Evolutionary conservation across 1,284 basidiomycete species (phyloP), one percentile per base, ranked within the genome.

Genomic region (Amylostereum areolatum): DNA sequence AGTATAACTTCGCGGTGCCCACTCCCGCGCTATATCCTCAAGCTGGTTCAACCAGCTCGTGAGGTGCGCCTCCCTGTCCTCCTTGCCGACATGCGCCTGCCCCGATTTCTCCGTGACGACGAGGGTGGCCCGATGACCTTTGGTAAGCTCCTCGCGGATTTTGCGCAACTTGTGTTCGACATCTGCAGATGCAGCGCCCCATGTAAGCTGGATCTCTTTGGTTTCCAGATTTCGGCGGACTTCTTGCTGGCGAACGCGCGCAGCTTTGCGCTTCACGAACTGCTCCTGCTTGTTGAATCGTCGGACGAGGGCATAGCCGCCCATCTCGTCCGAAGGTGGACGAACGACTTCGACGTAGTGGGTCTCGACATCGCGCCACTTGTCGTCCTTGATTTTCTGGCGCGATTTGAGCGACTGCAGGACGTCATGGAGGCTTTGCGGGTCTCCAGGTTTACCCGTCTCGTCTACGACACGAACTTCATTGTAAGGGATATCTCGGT

Each of bases 201-300:
- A 92, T 5, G 82, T 81, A 50, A 92, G 60, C 65, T 88, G 85
- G 3, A 89, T 70, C 68, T 90, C 85, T 27, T 43, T 43, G n/a
- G n/a, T 12, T 11, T 25, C 28, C 25, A 11, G 12, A 10, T 43
- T 43, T 28, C 41, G 18, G 12, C 41, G 41, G n/a, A 27, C n/a
- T 28, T 43, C 41, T 24, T 28, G 18, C 41, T 11, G 11, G 9
- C 34, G 34, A 8, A 9, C 34, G 9, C 34, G 8, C 34, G 8
- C n/a, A 25, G 62, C 61, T 31, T 60, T 67, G 51, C 65, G 66
- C 36, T 56, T 59, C 5, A 55, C 59, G 50, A 61, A 64, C 49
- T 62, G 69, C 32, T 65, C 58, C 54, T 64, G 64, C 35, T 66
- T 68, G 52, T 73, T 61, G 34, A 75, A 58, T 34, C 84, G 60